A percentile compares a stretch with the other conserved stretches of the same genome.
These are phyloP conservation scores for Gossypium schwendimanii DNA, from an alignment of 441 rosid genomes.

Conservation along the genomic window DNA sequence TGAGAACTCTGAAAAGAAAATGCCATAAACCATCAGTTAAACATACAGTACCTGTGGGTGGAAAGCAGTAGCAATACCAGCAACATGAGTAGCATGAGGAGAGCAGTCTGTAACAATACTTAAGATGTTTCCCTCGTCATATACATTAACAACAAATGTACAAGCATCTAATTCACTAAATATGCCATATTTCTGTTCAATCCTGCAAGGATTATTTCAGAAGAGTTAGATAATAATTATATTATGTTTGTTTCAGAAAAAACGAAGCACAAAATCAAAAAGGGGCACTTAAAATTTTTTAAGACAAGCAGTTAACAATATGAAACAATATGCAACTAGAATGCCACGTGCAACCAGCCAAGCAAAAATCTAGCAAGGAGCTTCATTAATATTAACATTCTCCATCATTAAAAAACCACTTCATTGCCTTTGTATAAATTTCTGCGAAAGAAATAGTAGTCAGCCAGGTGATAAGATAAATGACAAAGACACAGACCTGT, in stretches of 20 bases:
- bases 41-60: conserved; percentile 67
- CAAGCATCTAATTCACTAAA: conserved; percentile 96
- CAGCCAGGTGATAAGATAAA: neutral
- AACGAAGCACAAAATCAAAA: neutral
- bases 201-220: conserved; percentile 42
- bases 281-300: neutral
- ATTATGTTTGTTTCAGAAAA: neutral
- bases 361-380: neutral
- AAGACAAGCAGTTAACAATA: neutral
- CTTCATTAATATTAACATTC: neutral
- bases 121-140: conserved; percentile 71
- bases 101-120: conserved; percentile 90
- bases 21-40: conserved; percentile 10
- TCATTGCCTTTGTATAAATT: neutral
- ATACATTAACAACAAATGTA: conserved; percentile 74
- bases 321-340: neutral
- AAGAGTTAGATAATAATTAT: conserved; percentile 13
- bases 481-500: conserved; percentile 37
- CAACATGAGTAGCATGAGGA: conserved; percentile 98
- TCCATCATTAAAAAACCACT: neutral
- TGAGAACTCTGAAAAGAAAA: conserved; percentile 17
- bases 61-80: conserved; percentile 95
- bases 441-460: neutral
- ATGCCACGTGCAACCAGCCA: neutral
- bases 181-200: conserved; percentile 76